Percentiles rank a stretch among this genome's conserved stretches.
These are phyloP conservation scores for Berberis vulgaris DNA, from an alignment of 164 flowering plant species.

Conservation along the genomic window DNA sequence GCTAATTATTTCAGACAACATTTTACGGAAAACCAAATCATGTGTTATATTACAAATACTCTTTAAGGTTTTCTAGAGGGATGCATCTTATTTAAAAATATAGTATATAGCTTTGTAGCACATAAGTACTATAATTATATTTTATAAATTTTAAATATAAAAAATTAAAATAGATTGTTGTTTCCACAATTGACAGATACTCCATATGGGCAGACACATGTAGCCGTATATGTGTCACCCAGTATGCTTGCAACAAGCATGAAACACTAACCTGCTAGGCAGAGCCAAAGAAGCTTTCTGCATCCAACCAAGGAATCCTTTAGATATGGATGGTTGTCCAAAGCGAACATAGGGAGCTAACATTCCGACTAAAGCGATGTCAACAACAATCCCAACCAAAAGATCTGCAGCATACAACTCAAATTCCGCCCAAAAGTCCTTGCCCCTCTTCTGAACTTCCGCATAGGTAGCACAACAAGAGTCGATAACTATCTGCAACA, in stretches of 20 bases:
- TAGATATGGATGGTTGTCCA: constrained; percentile 54
- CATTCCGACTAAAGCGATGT: constrained; percentile 81
- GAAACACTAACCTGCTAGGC: constrained; percentile 68
- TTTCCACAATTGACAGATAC: too few species aligned
- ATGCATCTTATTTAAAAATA: too few species aligned
- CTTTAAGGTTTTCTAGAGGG: too few species aligned
- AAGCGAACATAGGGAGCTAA: constrained; percentile 87
- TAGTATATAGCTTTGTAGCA: too few species aligned
- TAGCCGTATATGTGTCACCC: not conserved
- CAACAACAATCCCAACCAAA: constrained; percentile 73
- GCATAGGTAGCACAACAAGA: constrained; percentile 97
- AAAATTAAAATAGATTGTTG: too few species aligned
- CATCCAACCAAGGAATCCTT: constrained; percentile 54
- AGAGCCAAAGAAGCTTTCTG: constrained; percentile 56
- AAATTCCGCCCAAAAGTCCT: constrained; percentile 95
- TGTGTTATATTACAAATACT: too few species aligned
- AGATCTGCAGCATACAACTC: constrained; percentile 87
- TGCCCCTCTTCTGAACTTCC: constrained; percentile 88
- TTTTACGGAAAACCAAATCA: too few species aligned
- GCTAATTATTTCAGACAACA: too few species aligned
- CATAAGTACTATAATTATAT: too few species aligned
- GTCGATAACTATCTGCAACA: constrained; percentile 75
- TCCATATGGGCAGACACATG: too few species aligned
- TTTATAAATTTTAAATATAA: too few species aligned
- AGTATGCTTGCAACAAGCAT: not conserved